Evolutionary conservation across 306 rosid genomes (phyloP), one percentile per base, ranked within the genome.

Genomic region (Acacia melanoxylon): DNA sequence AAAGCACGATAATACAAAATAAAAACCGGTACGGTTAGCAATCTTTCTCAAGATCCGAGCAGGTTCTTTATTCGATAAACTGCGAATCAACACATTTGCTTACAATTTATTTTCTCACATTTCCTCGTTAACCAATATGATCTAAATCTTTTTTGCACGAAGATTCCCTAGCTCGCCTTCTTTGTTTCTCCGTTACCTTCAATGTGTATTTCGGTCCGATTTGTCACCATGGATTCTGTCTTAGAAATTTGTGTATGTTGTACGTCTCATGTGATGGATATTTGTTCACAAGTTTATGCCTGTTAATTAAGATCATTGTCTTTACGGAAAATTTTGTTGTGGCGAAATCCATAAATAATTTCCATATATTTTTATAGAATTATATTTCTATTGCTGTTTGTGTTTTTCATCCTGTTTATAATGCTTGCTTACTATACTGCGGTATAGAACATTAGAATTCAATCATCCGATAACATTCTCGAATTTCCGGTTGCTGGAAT

Each of bases 71-170:
- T 54, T 80, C 40, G 66, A 73, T 44, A 44, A 40, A 11, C 22
- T 42, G 33, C 22, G 35, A 59, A 80, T 80, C 27, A 24, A 41
- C 41, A 31, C 19, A 27, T 63, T 42, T 11, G 17, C 52, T 54
- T 40, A 3, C 24, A 51, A 70, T 66, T 59, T 75, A 3, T 70
- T 70, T 54, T 45, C 74, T 52, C 51, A 27, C 1, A 19, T 1
- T 33, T 74, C 20, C 49, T 76, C 16, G n/a, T 27, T 66, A 68
- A 73, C 74, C 76, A 69, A 63, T 73, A 58, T 59, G 77, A 25
- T 2, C 29, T 44, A 27, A 41, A 66, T 66, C 73, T 5, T 62
- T 19, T 69, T 13, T 37, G 46, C 31, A 41, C 29, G 49, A 11
- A 83, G 31, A 52, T 68, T 56, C 29, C 6, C 63, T 12, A 5